phyloP scores from a whole-genome alignment of 768 basidiomycete species.

The Cantharellus anzutake region DNA sequence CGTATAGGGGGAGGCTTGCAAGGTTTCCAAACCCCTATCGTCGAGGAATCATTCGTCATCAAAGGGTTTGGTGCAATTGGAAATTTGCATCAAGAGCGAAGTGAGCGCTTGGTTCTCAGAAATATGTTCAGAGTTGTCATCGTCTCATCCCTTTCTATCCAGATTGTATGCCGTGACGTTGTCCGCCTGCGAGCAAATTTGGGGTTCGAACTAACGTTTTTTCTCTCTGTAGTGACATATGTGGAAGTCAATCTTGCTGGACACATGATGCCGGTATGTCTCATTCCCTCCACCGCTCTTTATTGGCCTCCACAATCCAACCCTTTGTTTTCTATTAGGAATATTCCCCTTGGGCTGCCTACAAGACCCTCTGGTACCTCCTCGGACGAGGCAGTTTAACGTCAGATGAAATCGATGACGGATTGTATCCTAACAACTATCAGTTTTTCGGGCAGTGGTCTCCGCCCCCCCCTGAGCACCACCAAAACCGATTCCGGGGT shows the following conservation, averaged over 20 bases:
- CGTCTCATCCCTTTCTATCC: background rate
- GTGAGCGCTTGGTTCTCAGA: slow-evolving; percentile 9
- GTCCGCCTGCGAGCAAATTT: background rate
- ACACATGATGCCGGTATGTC: slow-evolving; percentile 29
- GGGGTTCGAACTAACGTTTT: background rate
- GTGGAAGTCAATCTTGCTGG: slow-evolving; percentile 48
- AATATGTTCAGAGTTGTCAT: background rate
- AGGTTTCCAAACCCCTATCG: background rate
- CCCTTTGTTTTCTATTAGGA: no score
- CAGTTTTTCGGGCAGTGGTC: no score
- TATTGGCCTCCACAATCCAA: no score
- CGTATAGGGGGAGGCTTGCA: background rate
- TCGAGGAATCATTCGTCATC: background rate
- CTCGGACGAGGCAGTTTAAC: no score
- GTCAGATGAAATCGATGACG: no score
- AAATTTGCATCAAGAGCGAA: slow-evolving; percentile 39
- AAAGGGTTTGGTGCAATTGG: background rate
- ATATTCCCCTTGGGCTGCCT: no score
- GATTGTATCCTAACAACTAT: no score
- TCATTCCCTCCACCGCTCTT: background rate
- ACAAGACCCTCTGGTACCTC: no score
- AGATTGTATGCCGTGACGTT: background rate
- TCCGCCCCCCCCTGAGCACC: no score
- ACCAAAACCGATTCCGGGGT: no score
- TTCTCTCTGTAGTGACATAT: slow-evolving; percentile 27